A percentile compares a stretch with the other conserved stretches of the same genome.
phyloP scores from a whole-genome alignment of 2,329 filamentous ascomycete genomes.

The Pestalotiopsis sp. region DNA sequence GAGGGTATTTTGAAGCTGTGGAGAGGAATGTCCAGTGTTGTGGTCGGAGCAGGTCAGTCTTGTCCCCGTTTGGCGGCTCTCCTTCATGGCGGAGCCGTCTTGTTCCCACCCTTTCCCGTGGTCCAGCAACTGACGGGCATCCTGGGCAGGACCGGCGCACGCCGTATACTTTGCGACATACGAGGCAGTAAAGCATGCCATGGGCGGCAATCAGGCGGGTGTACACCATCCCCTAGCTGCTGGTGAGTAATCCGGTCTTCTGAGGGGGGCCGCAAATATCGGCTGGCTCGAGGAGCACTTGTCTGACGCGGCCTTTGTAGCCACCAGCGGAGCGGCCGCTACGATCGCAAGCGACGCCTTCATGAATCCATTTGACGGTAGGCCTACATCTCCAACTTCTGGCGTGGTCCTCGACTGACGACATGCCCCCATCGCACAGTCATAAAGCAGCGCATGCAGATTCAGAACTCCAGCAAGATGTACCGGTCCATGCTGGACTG shows the following conservation, averaged over 20 bases:
- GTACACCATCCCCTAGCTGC: slow-evolving; percentile 92
- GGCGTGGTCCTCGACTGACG: not conserved
- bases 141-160: slow-evolving; percentile 78
- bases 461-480: slow-evolving; percentile 85
- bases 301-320: slow-evolving; percentile 45
- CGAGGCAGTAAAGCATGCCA: slow-evolving; percentile 93
- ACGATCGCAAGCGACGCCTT: slow-evolving; percentile 97
- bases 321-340: slow-evolving; percentile 88
- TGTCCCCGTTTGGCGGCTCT: not conserved
- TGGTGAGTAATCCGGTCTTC: slow-evolving; percentile 56
- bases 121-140: not conserved
- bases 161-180: slow-evolving; percentile 99
- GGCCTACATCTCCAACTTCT: slow-evolving; percentile 28
- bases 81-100: not conserved
- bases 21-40: slow-evolving; percentile 95
- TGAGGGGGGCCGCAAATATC: not conserved
- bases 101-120: not conserved
- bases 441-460: slow-evolving; percentile 99
- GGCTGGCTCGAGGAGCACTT: not conserved
- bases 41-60: slow-evolving; percentile 84
- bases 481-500: slow-evolving; percentile 88
- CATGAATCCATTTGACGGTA: slow-evolving; percentile 99
- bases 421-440: slow-evolving; percentile 55
- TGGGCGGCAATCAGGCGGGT: slow-evolving; percentile 87
- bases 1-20: slow-evolving; percentile 92